Evolutionary conservation across 2,329 filamentous ascomycete genomes (phyloP), one percentile per base, ranked within the genome.

Genomic region (Passalora sequoiae): DNA sequence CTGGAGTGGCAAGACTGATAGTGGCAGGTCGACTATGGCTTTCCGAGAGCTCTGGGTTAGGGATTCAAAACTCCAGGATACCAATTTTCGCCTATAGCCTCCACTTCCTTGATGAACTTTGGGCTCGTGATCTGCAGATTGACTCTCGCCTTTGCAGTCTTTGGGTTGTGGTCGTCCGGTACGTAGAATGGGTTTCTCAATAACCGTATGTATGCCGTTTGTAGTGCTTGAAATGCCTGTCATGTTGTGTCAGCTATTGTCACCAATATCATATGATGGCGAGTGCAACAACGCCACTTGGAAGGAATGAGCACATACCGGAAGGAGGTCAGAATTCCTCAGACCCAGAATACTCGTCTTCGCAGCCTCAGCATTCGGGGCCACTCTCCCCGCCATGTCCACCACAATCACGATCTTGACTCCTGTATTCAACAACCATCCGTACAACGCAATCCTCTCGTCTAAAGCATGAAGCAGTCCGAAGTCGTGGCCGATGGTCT

Each of bases 111-210:
- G 38, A 81, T 76, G 65, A 98, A 98, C 62, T 73, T 81, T 56
- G 76, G 78, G 65, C 89, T 95, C 40, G 80, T 84, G 54, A 97
- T 96, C 61, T 83, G 82, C 63, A 81, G 69, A 4, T 72, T 65
- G 31, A 64, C 62, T 29, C 67, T 58, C 31, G 70, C 63, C 25
- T 67, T 66, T 35, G 69, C 68, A 38, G 72, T 71, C 25, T 70
- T 77, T 37, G 84, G 84, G 50, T 77, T 77, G 64, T 89, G 82
- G 58, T 91, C 85, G 61, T 96, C 89, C 7, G 91, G 91, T 35
- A 84, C 81, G 66, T 89, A 97, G 67, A 98, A 98, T 0, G 91
- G 91, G 60, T 98, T 97, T 67, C 95, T 84, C 54, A 97, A 70
- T 39, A 98, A 71, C 49, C 80, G 74, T 45, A 97, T 85, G 60